Evolutionary conservation across 225 moss, liverwort and hornwort genomes (phyloP).

Genomic region (Rhytidiadelphus loreus): DNA sequence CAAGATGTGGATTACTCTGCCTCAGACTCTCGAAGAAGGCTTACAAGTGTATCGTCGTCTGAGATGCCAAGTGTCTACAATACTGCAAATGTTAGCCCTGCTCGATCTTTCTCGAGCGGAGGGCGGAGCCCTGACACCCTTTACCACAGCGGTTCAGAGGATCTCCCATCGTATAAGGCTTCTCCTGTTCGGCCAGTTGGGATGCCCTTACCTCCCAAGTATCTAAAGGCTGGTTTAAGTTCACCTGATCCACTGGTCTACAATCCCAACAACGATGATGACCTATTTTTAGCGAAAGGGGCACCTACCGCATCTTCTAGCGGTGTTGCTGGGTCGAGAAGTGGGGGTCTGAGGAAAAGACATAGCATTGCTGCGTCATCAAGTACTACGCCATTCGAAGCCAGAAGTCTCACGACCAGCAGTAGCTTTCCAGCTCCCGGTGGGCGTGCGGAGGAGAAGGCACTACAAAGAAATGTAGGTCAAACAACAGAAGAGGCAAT

Average conservation of each 20-base stretch:
- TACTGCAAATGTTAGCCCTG: conserved; percentile 37
- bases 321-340: not conserved
- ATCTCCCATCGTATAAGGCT: conserved; percentile 20
- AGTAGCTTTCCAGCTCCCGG: conserved; percentile 19
- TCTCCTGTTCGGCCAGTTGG: conserved; percentile 23
- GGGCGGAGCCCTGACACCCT: conserved; percentile 41
- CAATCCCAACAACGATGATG: conserved; percentile 23
- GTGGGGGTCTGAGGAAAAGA: conserved; percentile 28
- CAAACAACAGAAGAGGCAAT: not conserved
- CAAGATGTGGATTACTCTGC: conserved; percentile 18
- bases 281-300: conserved; percentile 4
- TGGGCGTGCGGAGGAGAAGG: not conserved
- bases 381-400: conserved; percentile 4
- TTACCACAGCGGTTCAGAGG: conserved; percentile 35
- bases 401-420: conserved; percentile 16
- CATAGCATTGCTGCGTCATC: conserved; percentile 20
- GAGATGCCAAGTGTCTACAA: conserved; percentile 34
- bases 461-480: not conserved
- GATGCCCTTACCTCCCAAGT: conserved; percentile 10
- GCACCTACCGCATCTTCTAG: not conserved
- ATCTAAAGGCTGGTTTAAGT: conserved; percentile 11
- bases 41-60: not conserved
- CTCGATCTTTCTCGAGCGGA: conserved; percentile 49
- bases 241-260: conserved; percentile 17
- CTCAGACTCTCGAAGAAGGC: conserved; percentile 21